These are phyloP conservation scores for Fusarium clavum DNA, from an alignment of 2,329 filamentous ascomycete species.

Conservation along the genomic window DNA sequence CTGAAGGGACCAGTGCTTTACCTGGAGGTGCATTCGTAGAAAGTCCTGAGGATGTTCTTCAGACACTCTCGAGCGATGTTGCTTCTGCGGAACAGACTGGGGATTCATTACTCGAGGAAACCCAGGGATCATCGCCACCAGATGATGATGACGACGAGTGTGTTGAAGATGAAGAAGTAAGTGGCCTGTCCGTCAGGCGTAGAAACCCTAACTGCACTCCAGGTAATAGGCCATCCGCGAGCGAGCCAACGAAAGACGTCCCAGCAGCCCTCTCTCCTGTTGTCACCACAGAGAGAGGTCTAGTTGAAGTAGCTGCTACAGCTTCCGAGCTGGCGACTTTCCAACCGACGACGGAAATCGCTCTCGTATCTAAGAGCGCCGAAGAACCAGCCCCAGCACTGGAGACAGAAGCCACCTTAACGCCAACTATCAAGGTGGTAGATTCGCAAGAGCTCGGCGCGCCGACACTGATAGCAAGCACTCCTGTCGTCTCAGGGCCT, in stretches of 20 bases:
- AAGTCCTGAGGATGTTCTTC: neutral
- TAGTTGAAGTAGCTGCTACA: neutral
- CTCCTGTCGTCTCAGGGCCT: neutral
- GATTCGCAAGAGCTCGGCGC: constrained; percentile 6
- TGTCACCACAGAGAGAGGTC: neutral
- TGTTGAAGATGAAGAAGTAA: constrained; percentile 35
- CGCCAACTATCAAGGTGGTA: neutral
- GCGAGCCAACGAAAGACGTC: neutral
- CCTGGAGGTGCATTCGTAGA: constrained; percentile 31
- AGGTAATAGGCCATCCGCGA: constrained; percentile 26
- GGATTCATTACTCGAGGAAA: neutral
- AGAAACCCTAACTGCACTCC: constrained; percentile 46
- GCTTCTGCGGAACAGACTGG: neutral
- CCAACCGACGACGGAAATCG: neutral
- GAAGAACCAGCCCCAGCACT: neutral
- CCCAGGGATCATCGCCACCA: neutral
- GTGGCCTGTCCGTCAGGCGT: constrained; percentile 39
- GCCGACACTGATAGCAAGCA: neutral
- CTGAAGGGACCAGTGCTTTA: neutral
- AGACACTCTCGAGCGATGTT: neutral
- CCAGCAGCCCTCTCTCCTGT: neutral
- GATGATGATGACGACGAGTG: constrained; percentile 12
- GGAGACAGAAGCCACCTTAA: constrained; percentile 10
- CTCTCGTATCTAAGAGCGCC: neutral
- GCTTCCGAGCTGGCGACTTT: neutral